phyloP scores from a whole-genome alignment of 768 basidiomycete species.

The Mrakia hoshinonis region DNA sequence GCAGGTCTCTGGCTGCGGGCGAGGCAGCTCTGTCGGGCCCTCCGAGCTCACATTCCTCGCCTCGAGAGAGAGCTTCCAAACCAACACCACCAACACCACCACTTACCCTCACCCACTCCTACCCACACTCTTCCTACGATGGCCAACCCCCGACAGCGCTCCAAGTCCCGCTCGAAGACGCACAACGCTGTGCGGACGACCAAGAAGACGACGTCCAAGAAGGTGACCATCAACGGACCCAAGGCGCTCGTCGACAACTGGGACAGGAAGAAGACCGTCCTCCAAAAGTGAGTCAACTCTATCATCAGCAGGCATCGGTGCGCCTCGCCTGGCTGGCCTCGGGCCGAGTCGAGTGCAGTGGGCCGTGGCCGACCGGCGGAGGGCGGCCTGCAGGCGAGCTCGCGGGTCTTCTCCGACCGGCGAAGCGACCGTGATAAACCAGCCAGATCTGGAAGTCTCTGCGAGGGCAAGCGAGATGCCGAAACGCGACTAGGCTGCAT shows the following conservation, averaged over 20 bases:
- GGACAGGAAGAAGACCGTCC: constrained; percentile 78
- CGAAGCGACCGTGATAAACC: no score
- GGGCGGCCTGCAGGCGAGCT: no score
- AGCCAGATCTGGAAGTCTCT: no score
- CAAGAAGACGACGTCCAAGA: constrained; percentile 48
- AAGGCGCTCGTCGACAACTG: constrained; percentile 44
- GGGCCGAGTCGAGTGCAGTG: no score
- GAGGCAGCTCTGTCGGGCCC: not conserved
- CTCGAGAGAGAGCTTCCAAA: not conserved
- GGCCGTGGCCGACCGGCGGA: no score
- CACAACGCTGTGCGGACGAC: constrained; percentile 67
- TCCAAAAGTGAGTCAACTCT: constrained; percentile 66
- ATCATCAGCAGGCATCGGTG: not conserved
- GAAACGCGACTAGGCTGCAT: no score
- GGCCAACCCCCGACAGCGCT: constrained; percentile 90
- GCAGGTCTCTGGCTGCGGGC: not conserved
- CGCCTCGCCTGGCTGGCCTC: not conserved
- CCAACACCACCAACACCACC: not conserved
- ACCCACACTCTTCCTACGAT: constrained; percentile 44
- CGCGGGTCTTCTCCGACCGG: no score
- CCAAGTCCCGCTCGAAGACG: constrained; percentile 65
- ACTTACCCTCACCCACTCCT: not conserved
- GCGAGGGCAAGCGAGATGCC: no score
- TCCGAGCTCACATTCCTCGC: not conserved
- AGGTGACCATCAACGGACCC: constrained; percentile 26